phyloP scores from a whole-genome alignment of 257 asterid species.

The Catharanthus roseus region DNA sequence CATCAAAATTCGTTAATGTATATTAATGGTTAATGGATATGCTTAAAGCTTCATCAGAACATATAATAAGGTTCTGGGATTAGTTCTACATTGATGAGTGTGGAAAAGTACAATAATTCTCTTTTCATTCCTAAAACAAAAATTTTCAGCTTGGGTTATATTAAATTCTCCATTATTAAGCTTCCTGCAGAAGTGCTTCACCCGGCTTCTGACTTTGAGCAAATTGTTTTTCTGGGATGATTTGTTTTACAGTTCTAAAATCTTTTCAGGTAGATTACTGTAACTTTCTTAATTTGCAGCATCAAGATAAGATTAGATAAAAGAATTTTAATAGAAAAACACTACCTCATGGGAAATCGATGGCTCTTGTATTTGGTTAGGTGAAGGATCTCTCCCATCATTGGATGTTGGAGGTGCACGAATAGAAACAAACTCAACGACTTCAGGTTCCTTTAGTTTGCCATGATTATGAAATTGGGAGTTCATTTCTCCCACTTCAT shows the following conservation, averaged over 20 bases:
- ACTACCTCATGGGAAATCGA: constrained; percentile 47
- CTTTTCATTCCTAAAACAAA: background rate
- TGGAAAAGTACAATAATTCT: background rate
- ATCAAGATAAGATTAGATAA: background rate
- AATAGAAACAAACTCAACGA: constrained; percentile 27
- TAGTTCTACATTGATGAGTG: background rate
- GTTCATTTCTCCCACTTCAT: constrained; percentile 23
- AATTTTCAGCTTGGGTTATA: background rate
- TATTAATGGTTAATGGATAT: background rate
- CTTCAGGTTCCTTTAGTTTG: constrained; percentile 28
- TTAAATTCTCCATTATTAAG: no score
- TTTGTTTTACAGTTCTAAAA: no score
- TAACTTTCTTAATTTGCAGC: background rate
- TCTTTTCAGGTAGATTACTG: background rate
- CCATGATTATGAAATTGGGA: constrained; percentile 21
- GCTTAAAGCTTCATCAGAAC: background rate
- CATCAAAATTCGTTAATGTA: no score
- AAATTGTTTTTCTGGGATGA: no score
- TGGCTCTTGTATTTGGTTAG: constrained; percentile 28
- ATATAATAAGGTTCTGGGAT: background rate
- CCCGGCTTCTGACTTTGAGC: no score
- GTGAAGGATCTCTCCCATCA: constrained; percentile 31
- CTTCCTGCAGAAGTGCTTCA: no score
- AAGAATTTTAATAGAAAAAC: constrained; percentile 3
- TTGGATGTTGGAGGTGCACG: constrained; percentile 39